Conservation (phyloP, 2,329 filamentous ascomycete species). For the Colletotrichum incanum region DNA sequence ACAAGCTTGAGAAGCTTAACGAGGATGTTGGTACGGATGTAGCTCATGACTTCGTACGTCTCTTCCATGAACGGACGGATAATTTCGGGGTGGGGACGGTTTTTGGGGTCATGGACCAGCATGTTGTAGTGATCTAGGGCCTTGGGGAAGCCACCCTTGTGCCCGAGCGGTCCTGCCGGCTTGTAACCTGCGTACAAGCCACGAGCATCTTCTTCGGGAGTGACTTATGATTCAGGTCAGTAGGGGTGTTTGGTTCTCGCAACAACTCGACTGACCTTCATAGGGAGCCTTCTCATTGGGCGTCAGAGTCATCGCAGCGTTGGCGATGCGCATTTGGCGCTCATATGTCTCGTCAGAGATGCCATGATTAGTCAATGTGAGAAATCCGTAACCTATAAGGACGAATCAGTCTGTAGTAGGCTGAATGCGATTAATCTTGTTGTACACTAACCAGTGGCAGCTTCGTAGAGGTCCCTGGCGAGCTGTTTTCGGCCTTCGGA, state of each 20-base stretch:
- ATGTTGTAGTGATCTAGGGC: constrained; percentile 32
- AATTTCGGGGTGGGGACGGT: constrained; percentile 41
- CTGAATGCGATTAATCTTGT: background rate
- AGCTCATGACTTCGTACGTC: constrained; percentile 48
- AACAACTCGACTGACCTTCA: constrained; percentile 43
- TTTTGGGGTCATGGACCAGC: constrained; percentile 46
- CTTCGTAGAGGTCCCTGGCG: constrained; percentile 50
- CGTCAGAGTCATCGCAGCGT: constrained; percentile 49
- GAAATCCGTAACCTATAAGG: constrained; percentile 43
- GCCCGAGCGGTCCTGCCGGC: constrained; percentile 46
- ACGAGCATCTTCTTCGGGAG: constrained; percentile 49
- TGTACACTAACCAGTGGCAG: constrained; percentile 45
- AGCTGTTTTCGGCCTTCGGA: constrained; percentile 48
- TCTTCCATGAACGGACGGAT: constrained; percentile 48
- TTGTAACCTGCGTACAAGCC: constrained; percentile 51
- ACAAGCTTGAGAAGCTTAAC: constrained; percentile 56
- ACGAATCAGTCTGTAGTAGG: background rate
- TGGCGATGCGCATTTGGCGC: constrained; percentile 49
- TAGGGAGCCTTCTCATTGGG: constrained; percentile 49
- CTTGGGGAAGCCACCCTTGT: constrained; percentile 36
- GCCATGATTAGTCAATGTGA: constrained; percentile 49
- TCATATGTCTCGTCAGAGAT: constrained; percentile 48
- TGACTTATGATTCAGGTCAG: constrained; percentile 41
- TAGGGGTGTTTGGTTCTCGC: too few species aligned
- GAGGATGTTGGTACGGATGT: constrained; percentile 49